Evolutionary conservation across 2,329 filamentous ascomycete species (phyloP).

Genomic region (Cladophialophora bantiana): DNA sequence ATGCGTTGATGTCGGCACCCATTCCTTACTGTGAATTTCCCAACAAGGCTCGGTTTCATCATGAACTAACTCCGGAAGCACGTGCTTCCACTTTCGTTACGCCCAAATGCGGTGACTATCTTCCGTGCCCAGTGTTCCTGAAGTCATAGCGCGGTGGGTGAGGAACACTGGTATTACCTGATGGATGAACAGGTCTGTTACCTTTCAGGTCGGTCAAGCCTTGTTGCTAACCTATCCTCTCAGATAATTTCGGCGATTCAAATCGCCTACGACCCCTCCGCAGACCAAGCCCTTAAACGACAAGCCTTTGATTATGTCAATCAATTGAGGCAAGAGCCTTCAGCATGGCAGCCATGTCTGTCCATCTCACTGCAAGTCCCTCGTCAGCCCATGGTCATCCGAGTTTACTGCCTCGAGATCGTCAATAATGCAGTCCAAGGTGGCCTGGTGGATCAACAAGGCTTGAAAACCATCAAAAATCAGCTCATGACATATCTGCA

Average conservation of each 20-base stretch:
- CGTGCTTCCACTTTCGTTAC: conserved; percentile 40
- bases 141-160: conserved; percentile 35
- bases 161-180: conserved; percentile 42
- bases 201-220: conserved; percentile 44
- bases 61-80: conserved; percentile 40
- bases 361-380: conserved; percentile 82
- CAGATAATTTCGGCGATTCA: conserved; percentile 71
- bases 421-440: conserved; percentile 90
- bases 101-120: conserved; percentile 42
- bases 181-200: conserved; percentile 41
- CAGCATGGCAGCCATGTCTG: conserved; percentile 90
- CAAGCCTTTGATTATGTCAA: conserved; percentile 72
- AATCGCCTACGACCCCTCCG: conserved; percentile 84
- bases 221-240: conserved; percentile 59
- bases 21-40: conserved; percentile 6
- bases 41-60: conserved; percentile 2
- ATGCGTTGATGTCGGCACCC: background rate
- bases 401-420: conserved; percentile 87
- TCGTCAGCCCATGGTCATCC: conserved; percentile 79
- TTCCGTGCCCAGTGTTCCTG: conserved; percentile 39
- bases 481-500: conserved; percentile 81
- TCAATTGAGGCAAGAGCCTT: conserved; percentile 79
- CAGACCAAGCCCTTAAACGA: conserved; percentile 75
- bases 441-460: conserved; percentile 74
- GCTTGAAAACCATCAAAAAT: conserved; percentile 78